phyloP scores from a whole-genome alignment of 495 filamentous ascomycete genomes.

The Aspergillus nanangensis region DNA sequence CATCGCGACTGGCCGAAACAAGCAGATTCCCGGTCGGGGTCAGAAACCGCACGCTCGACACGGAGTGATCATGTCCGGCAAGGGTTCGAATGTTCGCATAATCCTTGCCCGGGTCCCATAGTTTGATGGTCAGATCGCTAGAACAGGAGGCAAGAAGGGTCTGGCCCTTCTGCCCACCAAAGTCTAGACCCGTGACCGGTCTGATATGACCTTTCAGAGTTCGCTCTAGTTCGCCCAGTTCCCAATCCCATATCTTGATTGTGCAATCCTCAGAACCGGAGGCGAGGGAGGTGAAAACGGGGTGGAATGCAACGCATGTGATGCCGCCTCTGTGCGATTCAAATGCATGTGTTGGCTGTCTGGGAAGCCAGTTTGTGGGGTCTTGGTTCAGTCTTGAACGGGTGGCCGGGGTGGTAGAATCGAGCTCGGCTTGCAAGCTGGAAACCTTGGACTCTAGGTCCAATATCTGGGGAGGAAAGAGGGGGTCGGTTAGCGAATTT shows the following conservation, averaged over 20 bases:
- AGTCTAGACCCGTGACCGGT: slow-evolving; percentile 84
- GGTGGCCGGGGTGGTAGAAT: slow-evolving; percentile 80
- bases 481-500: too few species aligned
- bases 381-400: slow-evolving; percentile 76
- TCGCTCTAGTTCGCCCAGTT: slow-evolving; percentile 84
- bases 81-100: slow-evolving; percentile 96
- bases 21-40: slow-evolving; percentile 77
- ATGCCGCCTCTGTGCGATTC: slow-evolving; percentile 79
- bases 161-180: slow-evolving; percentile 80
- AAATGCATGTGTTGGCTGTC: slow-evolving; percentile 62
- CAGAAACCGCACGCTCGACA: slow-evolving; percentile 84
- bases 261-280: slow-evolving; percentile 92
- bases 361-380: slow-evolving; percentile 82
- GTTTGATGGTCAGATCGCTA: slow-evolving; percentile 87
- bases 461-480: too few species aligned
- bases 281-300: slow-evolving; percentile 84
- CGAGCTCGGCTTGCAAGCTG: slow-evolving; percentile 74
- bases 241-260: slow-evolving; percentile 98
- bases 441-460: slow-evolving; percentile 75
- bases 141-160: slow-evolving; percentile 88
- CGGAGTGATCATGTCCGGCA: slow-evolving; percentile 87
- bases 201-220: slow-evolving; percentile 94
- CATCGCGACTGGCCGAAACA: slow-evolving; percentile 75
- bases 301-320: slow-evolving; percentile 91
- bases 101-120: slow-evolving; percentile 92